A percentile compares a stretch with the other conserved stretches of the same genome.
Conservation (phyloP, 805 yeast genomes). For the Metahyphopichia silvanorum region DNA sequence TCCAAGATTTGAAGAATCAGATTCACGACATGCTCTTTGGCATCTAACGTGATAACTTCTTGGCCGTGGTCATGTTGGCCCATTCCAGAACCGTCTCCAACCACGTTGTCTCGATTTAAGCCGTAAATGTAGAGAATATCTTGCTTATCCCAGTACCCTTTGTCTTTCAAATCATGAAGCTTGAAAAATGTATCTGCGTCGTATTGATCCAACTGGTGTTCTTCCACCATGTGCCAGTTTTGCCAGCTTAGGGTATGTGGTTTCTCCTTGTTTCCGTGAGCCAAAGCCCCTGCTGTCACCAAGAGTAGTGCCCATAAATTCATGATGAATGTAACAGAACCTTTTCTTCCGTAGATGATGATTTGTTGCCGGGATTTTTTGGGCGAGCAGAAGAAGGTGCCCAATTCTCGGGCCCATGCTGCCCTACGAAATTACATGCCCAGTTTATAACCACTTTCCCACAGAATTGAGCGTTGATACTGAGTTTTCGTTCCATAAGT, state of each 20-base stretch:
- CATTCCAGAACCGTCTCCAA: conserved; percentile 89
- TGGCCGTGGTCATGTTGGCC: conserved; percentile 66
- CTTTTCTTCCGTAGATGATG: too few species aligned
- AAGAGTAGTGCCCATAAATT: too few species aligned
- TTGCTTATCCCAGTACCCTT: conserved; percentile 50
- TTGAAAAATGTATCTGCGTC: conserved; percentile 76
- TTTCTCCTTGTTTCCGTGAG: conserved; percentile 6
- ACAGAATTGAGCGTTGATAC: too few species aligned
- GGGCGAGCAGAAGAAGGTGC: too few species aligned
- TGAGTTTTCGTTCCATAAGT: too few species aligned
- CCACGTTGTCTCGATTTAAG: conserved; percentile 60
- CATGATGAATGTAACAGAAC: too few species aligned
- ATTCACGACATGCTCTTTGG: conserved; percentile 52
- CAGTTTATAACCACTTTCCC: too few species aligned
- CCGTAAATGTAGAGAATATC: conserved; percentile 87
- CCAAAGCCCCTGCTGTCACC: neutral
- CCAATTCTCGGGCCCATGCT: too few species aligned
- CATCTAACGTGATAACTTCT: conserved; percentile 47
- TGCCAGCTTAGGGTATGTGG: conserved; percentile 69
- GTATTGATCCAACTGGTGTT: conserved; percentile 73
- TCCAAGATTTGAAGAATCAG: conserved; percentile 62
- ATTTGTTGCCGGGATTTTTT: too few species aligned
- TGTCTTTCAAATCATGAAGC: conserved; percentile 67
- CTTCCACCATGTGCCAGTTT: conserved; percentile 86
- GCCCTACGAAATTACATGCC: too few species aligned